Evolutionary conservation across 2,329 filamentous ascomycete genomes (phyloP).

Genomic region (Exophiala viscosa): DNA sequence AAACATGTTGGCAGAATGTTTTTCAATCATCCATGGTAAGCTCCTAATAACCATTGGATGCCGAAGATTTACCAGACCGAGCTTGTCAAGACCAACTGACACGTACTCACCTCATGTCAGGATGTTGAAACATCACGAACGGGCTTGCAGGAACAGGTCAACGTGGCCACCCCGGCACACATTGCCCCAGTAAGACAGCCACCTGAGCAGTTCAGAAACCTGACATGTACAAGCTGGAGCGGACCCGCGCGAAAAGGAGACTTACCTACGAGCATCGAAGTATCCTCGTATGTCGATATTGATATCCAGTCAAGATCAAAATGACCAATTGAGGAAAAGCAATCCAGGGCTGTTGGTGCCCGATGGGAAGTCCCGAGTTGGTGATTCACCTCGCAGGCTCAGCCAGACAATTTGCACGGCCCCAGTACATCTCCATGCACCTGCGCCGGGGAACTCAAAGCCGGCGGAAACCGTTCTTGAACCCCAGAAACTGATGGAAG

Average conservation of each 20-base stretch:
- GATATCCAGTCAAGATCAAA: conserved; percentile 13
- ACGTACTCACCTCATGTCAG: neutral
- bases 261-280: conserved; percentile 5
- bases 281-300: neutral
- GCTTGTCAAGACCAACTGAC: too few relatives aligned
- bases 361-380: conserved; percentile 8
- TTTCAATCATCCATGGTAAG: too few relatives aligned
- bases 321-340: conserved; percentile 20
- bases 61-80: too few relatives aligned
- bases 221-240: conserved; percentile 4
- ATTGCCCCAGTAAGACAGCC: conserved; percentile 2
- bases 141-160: conserved; percentile 14
- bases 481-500: conserved; percentile 10
- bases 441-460: conserved; percentile 24
- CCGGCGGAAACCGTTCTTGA: conserved; percentile 11
- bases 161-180: conserved; percentile 1
- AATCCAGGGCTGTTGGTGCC: conserved; percentile 17
- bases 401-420: conserved; percentile 14
- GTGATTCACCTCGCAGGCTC: neutral
- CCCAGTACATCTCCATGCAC: conserved; percentile 10
- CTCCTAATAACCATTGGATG: too few relatives aligned
- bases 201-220: conserved; percentile 7
- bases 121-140: conserved; percentile 1
- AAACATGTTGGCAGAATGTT: too few relatives aligned
- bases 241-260: conserved; percentile 6